These are phyloP conservation scores for Pseudotulostoma volvatum DNA, from an alignment of 495 filamentous ascomycete species.

Conservation along the genomic window DNA sequence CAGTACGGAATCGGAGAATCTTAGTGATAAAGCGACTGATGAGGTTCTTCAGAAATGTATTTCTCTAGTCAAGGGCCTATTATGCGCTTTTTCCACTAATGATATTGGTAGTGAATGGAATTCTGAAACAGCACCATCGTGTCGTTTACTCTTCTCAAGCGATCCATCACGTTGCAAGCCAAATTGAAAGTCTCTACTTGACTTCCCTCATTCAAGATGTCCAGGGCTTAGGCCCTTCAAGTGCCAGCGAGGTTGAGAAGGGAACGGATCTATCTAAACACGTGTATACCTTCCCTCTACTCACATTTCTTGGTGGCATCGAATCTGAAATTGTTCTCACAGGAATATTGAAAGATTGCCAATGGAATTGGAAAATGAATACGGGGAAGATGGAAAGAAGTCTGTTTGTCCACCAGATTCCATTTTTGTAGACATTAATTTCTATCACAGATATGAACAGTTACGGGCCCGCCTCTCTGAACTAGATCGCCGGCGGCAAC, in stretches of 20 bases:
- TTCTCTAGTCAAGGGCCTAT: constrained; percentile 16
- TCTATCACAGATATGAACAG: constrained; percentile 35
- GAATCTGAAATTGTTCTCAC: constrained; percentile 4
- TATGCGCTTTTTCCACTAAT: constrained; percentile 14
- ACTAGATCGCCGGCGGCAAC: constrained; percentile 36
- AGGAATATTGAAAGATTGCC: constrained; percentile 28
- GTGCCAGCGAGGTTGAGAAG: constrained; percentile 22
- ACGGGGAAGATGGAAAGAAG: constrained; percentile 13
- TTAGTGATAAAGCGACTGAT: constrained; percentile 36
- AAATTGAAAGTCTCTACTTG: constrained; percentile 63
- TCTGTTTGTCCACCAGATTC: background rate
- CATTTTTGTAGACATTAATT: constrained; percentile 2
- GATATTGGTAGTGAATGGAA: constrained; percentile 38
- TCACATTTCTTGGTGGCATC: background rate
- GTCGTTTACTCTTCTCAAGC: constrained; percentile 60
- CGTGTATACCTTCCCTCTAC: constrained; percentile 12
- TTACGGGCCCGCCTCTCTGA: constrained; percentile 33
- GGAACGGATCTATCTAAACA: constrained; percentile 32
- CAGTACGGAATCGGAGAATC: constrained; percentile 24
- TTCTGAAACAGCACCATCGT: constrained; percentile 51
- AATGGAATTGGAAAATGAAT: constrained; percentile 16
- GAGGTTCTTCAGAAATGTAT: constrained; percentile 36
- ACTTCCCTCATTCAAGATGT: constrained; percentile 27
- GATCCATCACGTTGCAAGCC: constrained; percentile 63
- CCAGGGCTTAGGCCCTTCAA: constrained; percentile 21